Evolutionary conservation across 306 rosid genomes (phyloP).

Genomic region (Corylus heterophylla): DNA sequence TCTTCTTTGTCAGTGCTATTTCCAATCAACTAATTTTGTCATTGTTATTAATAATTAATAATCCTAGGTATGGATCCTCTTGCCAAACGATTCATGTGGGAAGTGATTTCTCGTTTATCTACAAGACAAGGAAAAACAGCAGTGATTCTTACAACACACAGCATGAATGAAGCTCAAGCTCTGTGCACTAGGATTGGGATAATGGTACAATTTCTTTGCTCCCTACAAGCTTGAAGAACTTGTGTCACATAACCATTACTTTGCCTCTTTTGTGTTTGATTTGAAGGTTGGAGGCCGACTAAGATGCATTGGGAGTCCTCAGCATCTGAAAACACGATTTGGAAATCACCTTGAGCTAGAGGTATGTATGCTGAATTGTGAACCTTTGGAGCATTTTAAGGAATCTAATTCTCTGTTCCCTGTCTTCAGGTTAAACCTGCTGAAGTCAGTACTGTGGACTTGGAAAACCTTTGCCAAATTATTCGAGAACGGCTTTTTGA

Average conservation of each 20-base stretch:
- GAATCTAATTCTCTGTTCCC: constrained; percentile 28
- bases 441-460: constrained; percentile 75
- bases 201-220: constrained; percentile 57
- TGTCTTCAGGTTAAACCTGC: constrained; percentile 72
- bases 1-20: background rate
- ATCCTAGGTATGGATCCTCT: constrained; percentile 91
- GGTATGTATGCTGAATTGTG: constrained; percentile 43
- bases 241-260: constrained; percentile 6
- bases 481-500: constrained; percentile 60
- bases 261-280: constrained; percentile 25
- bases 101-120: constrained; percentile 88
- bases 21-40: constrained; percentile 1
- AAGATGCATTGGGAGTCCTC: constrained; percentile 92
- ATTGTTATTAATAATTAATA: constrained; percentile 18
- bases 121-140: constrained; percentile 97
- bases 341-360: constrained; percentile 94
- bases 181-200: constrained; percentile 92
- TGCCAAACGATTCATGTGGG: constrained; percentile 99
- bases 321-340: constrained; percentile 86
- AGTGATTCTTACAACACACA: constrained; percentile 88
- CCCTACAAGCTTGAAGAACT: constrained; percentile 28
- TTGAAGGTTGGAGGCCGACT: constrained; percentile 87
- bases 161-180: constrained; percentile 99
- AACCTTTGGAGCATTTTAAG: constrained; percentile 18
- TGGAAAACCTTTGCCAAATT: constrained; percentile 64